These are phyloP conservation scores for Hansenula sp. DNA, from an alignment of 1,139 yeast genomes.

Conservation along the genomic window DNA sequence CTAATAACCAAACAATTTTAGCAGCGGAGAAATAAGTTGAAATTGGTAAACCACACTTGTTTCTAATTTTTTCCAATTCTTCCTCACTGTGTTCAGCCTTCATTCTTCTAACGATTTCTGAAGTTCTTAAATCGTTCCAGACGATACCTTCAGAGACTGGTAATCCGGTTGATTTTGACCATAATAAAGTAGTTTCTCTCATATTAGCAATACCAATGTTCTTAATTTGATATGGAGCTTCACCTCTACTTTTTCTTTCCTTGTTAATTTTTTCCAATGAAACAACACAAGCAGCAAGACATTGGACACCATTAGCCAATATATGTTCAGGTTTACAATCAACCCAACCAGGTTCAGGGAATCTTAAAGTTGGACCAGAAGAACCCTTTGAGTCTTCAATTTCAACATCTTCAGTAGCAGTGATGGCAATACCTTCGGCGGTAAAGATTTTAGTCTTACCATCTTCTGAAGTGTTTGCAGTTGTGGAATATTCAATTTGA, in stretches of 20 bases:
- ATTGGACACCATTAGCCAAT: constrained; percentile 76
- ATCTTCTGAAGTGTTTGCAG: constrained; percentile 43
- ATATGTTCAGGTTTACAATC: constrained; percentile 91
- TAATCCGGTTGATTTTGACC: constrained; percentile 82
- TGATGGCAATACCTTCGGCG: constrained; percentile 70
- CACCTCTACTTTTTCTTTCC: constrained; percentile 41
- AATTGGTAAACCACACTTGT: constrained; percentile 74
- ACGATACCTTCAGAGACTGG: constrained; percentile 85
- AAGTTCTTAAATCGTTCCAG: constrained; percentile 93
- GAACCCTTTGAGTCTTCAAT: constrained; percentile 49
- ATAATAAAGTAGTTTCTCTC: constrained; percentile 91
- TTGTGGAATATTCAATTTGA: constrained; percentile 85
- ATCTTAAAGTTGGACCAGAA: constrained; percentile 66
- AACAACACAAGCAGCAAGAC: constrained; percentile 62
- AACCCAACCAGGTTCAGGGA: constrained; percentile 88
- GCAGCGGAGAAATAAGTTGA: constrained; percentile 92
- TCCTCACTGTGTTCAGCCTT: constrained; percentile 57
- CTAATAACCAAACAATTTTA: constrained; percentile 85
- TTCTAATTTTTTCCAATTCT: constrained; percentile 52
- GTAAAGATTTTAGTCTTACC: constrained; percentile 56
- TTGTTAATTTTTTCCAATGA: constrained; percentile 53
- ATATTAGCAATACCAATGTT: constrained; percentile 89
- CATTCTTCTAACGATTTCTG: constrained; percentile 66
- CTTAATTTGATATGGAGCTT: constrained; percentile 50
- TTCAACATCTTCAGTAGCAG: constrained; percentile 49